Base-by-base conservation (phyloP, 2,329 filamentous ascomycete genomes). In the Penicillium sp. region DNA sequence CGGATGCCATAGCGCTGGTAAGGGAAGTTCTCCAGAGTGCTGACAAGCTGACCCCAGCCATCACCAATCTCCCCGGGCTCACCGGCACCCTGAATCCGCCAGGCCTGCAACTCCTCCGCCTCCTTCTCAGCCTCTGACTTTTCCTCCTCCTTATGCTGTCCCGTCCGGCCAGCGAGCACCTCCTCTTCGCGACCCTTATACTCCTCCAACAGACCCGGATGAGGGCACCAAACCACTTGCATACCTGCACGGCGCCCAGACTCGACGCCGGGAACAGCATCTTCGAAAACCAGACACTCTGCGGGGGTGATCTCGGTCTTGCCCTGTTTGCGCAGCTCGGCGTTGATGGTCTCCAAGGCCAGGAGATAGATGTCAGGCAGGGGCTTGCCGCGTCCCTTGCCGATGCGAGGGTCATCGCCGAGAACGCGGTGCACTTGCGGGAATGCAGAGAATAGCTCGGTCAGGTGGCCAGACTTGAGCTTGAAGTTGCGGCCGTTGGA, bases 211-310 rank as follows among this genome's bases (percentile, higher is more conserved):
- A 99, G 78, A 70, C 86, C 90, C 1, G 87, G 85, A 77, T 98
- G 92, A 24, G 95, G 95, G 67, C 87, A 89, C 95, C 95, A 99
- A 1, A 96, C 82, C 13, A 96, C 92, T 65, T 94, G 87, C 94
- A 98, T 98, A 0, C 94, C 94, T 0, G 95, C 95, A 65, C 95
- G 86, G 54, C 95, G 82, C 4, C 92, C 95, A 2, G 92, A 87
- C 78, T 99, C 95, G 2, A 97, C 92, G 4, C 95, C 95, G 0
- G 92, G 91, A 1, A 98, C 93, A 47, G 89, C 91, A 75, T 99
- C 95, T 78, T 99, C 95, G 69, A 99, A 98, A 0, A 98, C 95
- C 16, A 99, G 82, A 73, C 95, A 98, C 76, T 98, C 94, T 66
- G 90, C 89, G 0, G 92, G 92, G 55, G 73, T 81, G 62, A 99